Conservation (phyloP, 805 yeast species). For the Barnettozyma botsteinii region DNA sequence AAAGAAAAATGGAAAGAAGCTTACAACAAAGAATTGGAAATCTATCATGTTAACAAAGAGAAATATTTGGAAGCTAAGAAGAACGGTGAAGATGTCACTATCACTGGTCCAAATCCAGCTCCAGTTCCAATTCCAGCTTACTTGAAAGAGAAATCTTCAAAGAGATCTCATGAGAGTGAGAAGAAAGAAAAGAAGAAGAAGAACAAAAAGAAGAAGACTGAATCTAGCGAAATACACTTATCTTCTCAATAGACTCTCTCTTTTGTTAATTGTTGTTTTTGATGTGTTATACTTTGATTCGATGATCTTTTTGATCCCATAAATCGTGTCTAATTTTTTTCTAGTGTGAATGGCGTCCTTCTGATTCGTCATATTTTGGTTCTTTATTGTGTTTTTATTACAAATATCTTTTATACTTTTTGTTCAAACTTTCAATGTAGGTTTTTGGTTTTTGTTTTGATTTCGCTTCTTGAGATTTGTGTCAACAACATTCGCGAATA, state of each 20-base stretch:
- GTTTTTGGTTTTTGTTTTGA: background rate
- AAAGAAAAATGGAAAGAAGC: constrained; percentile 66
- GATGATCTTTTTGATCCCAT: no score
- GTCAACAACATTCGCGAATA: background rate
- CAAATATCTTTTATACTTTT: no score
- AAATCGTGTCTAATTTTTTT: background rate
- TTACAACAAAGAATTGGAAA: constrained; percentile 38
- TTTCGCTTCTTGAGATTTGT: background rate
- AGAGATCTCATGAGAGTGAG: constrained; percentile 28
- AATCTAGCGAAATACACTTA: constrained; percentile 15
- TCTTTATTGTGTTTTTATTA: background rate
- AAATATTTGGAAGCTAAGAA: constrained; percentile 42
- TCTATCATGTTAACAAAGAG: constrained; percentile 41
- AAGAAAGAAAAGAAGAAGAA: constrained; percentile 44
- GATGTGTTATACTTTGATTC: no score
- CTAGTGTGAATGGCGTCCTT: no score
- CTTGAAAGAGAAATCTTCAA: constrained; percentile 30
- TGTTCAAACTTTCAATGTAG: no score
- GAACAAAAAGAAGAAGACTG: constrained; percentile 49
- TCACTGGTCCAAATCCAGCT: constrained; percentile 31
- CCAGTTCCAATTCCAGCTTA: constrained; percentile 36
- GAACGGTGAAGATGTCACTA: constrained; percentile 27
- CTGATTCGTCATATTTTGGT: no score
- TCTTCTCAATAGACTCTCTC: background rate
- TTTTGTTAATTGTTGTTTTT: no score